Evolutionary conservation across 352 stramenopile genomes (phyloP).

Genomic region (Pythium phragmitis): DNA sequence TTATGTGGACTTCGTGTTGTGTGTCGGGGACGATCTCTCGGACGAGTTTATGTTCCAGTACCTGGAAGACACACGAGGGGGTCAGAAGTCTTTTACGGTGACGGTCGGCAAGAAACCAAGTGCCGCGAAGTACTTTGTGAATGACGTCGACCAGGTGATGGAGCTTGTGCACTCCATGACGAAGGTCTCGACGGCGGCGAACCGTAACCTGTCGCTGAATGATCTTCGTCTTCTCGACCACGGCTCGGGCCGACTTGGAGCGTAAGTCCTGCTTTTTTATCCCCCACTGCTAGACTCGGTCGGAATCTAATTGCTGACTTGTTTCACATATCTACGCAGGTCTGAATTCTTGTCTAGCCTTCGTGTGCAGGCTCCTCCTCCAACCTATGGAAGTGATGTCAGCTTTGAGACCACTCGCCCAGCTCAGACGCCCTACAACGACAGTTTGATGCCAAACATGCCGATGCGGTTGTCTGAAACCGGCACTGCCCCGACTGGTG

Average conservation of each 20-base stretch:
- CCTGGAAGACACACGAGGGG: slow-evolving; percentile 64
- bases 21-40: slow-evolving; percentile 97
- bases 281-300: neutral
- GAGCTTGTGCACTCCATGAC: slow-evolving; percentile 90
- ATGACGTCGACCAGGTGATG: slow-evolving; percentile 96
- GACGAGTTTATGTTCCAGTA: slow-evolving; percentile 98
- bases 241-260: slow-evolving; percentile 32
- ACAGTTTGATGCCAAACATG: slow-evolving; percentile 22
- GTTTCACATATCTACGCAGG: slow-evolving; percentile 14
- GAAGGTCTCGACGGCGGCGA: slow-evolving; percentile 80
- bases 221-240: slow-evolving; percentile 74
- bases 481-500: slow-evolving; percentile 11
- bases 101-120: slow-evolving; percentile 99
- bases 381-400: slow-evolving; percentile 19
- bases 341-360: slow-evolving; percentile 34
- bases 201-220: slow-evolving; percentile 86
- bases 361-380: slow-evolving; percentile 16
- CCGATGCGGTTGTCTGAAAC: slow-evolving; percentile 13
- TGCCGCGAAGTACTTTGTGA: slow-evolving; percentile 96
- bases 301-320: slow-evolving; percentile 8
- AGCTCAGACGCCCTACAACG: slow-evolving; percentile 16
- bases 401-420: slow-evolving; percentile 23
- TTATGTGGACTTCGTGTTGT: slow-evolving; percentile 96
- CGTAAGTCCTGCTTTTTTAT: slow-evolving; percentile 34
- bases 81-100: slow-evolving; percentile 91